Percentiles rank a stretch among this genome's conserved stretches.
Evolutionary conservation across 2,329 filamentous ascomycete genomes (phyloP).

Genomic region (Cryphonectria parasitica): DNA sequence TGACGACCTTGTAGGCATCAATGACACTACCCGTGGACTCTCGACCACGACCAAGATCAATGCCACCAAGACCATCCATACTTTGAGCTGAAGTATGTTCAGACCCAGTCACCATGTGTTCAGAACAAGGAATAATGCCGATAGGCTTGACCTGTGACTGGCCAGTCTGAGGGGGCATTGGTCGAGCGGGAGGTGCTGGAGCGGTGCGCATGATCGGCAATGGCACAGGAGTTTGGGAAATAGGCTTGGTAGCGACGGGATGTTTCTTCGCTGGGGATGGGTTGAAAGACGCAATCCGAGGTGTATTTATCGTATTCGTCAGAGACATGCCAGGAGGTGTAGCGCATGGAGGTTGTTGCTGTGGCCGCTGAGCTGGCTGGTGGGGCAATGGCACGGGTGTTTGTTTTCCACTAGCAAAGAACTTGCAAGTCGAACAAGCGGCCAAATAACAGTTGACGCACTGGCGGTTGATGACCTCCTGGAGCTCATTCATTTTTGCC

Average conservation of each 20-base stretch:
- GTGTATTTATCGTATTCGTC: background rate
- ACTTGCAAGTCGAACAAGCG: background rate
- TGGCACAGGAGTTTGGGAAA: background rate
- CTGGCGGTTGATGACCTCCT: background rate
- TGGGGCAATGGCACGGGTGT: slow-evolving; percentile 4
- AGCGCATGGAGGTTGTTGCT: background rate
- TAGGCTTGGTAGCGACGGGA: background rate
- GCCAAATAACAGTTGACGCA: slow-evolving; percentile 21
- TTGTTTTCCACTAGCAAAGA: slow-evolving; percentile 2
- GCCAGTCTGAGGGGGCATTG: background rate
- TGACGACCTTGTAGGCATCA: background rate
- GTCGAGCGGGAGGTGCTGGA: background rate
- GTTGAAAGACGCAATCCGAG: background rate
- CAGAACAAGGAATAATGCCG: background rate
- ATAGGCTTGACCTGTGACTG: background rate
- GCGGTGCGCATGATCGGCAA: background rate
- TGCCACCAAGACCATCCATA: background rate
- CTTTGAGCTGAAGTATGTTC: background rate
- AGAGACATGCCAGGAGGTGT: background rate
- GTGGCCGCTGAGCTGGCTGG: background rate
- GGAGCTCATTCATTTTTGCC: slow-evolving; percentile 14
- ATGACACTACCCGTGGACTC: background rate
- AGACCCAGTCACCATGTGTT: background rate
- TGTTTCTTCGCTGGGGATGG: background rate
- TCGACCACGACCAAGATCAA: background rate